These are phyloP conservation scores for Lathyrus tuberosus DNA, from an alignment of 306 rosid species.

Conservation along the genomic window DNA sequence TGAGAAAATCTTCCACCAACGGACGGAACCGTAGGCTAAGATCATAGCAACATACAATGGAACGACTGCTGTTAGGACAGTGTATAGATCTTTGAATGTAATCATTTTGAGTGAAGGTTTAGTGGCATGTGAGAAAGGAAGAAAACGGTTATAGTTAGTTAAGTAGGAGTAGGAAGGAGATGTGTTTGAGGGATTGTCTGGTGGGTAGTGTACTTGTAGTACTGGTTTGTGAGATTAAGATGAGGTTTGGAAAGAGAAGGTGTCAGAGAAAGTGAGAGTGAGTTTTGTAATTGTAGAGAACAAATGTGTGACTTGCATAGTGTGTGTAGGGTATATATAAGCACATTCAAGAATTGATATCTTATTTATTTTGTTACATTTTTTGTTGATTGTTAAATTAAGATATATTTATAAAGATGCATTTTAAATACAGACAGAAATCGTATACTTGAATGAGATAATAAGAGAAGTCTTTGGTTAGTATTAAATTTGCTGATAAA, in stretches of 20 bases:
- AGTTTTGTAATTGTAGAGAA: not conserved
- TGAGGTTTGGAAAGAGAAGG: not conserved
- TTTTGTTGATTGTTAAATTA: too few species aligned
- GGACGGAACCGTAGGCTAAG: conserved; percentile 38
- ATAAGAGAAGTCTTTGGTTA: too few species aligned
- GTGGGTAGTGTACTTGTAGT: conserved; percentile 1
- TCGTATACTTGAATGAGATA: too few species aligned
- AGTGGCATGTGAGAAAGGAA: conserved; percentile 3
- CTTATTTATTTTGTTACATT: too few species aligned
- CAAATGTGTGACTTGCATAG: conserved; percentile 5
- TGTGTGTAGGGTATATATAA: conserved; percentile 24
- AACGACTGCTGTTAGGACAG: conserved; percentile 36
- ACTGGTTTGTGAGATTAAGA: conserved; percentile 4
- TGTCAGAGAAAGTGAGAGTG: conserved; percentile 22
- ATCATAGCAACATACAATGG: conserved; percentile 41
- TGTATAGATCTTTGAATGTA: conserved; percentile 35
- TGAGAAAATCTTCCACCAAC: conserved; percentile 58
- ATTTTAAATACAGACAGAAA: too few species aligned
- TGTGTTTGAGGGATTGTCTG: not conserved
- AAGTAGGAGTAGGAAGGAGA: not conserved
- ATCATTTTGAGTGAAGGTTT: conserved; percentile 22
- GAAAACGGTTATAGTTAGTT: conserved; percentile 25
- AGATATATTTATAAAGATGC: too few species aligned
- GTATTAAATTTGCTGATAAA: too few species aligned
- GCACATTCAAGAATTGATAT: not conserved